Conservation (phyloP, 176 grass and related monocot species). For the Carex scoparia region DNA sequence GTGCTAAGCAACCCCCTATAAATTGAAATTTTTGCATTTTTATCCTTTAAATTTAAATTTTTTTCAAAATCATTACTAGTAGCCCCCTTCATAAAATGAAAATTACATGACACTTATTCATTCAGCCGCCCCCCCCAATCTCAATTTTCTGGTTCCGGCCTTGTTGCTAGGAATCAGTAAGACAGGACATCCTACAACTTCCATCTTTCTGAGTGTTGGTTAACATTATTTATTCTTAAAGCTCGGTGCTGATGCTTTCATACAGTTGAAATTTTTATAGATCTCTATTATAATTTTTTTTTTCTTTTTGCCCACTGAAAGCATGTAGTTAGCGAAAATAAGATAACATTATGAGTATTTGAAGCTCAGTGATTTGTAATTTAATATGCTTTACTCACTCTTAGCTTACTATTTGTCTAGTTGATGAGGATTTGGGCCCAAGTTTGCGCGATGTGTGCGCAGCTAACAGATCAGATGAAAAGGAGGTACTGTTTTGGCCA, state of each 20-base stretch:
- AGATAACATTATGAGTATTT: not conserved
- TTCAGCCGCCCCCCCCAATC: too few species aligned
- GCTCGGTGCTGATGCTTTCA: not conserved
- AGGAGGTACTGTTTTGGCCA: slow-evolving; percentile 50
- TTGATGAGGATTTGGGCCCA: slow-evolving; percentile 55
- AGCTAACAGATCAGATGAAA: slow-evolving; percentile 93
- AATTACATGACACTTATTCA: too few species aligned
- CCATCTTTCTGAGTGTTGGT: not conserved
- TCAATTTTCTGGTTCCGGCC: too few species aligned
- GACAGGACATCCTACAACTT: not conserved
- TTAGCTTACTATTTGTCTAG: slow-evolving; percentile 33
- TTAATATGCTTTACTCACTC: slow-evolving; percentile 20
- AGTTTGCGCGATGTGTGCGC: slow-evolving; percentile 86
- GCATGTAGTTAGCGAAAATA: not conserved
- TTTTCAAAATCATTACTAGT: too few species aligned
- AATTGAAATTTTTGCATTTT: too few species aligned
- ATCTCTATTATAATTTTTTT: not conserved
- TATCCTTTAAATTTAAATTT: too few species aligned
- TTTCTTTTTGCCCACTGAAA: not conserved
- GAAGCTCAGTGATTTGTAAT: not conserved
- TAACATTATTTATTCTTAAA: slow-evolving; percentile 2
- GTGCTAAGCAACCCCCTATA: too few species aligned
- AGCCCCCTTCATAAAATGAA: too few species aligned
- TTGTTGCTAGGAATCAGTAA: not conserved
- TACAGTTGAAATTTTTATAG: not conserved